Conservation (phyloP, 306 rosid species). For the Vicia faba region DNA sequence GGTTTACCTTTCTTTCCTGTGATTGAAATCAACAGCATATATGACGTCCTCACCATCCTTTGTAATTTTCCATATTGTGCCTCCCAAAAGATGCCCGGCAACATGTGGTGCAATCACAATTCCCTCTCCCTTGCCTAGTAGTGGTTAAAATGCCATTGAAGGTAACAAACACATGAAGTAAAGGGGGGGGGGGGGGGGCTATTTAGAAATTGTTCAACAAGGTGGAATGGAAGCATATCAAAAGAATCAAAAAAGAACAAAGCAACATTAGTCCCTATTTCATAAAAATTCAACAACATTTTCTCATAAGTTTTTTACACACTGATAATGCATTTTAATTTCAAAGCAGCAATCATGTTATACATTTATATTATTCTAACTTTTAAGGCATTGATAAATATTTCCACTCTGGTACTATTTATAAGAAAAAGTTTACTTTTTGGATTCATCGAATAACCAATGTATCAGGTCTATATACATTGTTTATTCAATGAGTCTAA, state of each 20-base stretch:
- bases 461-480: no score
- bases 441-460: no score
- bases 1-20: slow-evolving; percentile 81
- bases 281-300: background rate
- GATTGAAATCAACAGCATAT: slow-evolving; percentile 97
- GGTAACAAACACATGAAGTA: slow-evolving; percentile 9
- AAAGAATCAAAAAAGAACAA: background rate
- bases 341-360: background rate
- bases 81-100: slow-evolving; percentile 98
- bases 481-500: no score
- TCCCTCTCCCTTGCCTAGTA: slow-evolving; percentile 89
- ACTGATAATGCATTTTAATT: slow-evolving; percentile 13
- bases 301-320: background rate
- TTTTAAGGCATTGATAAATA: slow-evolving; percentile 5
- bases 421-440: no score
- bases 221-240: slow-evolving; percentile 19
- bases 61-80: slow-evolving; percentile 91
- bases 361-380: slow-evolving; percentile 9
- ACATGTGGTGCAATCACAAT: slow-evolving; percentile 92
- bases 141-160: slow-evolving; percentile 31
- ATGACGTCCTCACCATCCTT: slow-evolving; percentile 97
- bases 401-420: no score
- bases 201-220: background rate
- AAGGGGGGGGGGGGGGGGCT: no score
- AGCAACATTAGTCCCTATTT: background rate